phyloP scores from a whole-genome alignment of 2,329 filamentous ascomycete species.

The Colletotrichum abscissum region DNA sequence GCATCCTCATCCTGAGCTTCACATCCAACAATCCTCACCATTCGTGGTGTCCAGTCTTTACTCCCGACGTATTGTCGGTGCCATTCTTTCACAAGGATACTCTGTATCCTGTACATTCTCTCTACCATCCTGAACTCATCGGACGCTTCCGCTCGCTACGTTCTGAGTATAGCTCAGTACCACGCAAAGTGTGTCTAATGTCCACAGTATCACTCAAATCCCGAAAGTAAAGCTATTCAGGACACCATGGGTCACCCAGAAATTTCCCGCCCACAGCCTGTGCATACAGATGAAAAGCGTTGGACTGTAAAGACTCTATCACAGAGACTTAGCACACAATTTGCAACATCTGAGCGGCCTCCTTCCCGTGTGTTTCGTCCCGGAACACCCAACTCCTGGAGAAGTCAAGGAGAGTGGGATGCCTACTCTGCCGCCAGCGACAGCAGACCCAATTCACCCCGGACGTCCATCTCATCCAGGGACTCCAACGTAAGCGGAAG shows the following conservation, averaged over 20 bases:
- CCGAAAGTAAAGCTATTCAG: neutral
- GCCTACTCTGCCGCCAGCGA: slow-evolving; percentile 11
- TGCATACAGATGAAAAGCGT: slow-evolving; percentile 5
- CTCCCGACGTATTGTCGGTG: slow-evolving; percentile 6
- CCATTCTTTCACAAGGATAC: slow-evolving; percentile 6
- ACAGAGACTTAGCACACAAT: neutral
- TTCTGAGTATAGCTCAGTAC: no score
- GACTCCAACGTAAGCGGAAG: neutral
- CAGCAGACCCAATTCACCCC: neutral
- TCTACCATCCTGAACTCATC: neutral
- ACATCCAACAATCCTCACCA: neutral
- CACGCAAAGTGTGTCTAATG: no score
- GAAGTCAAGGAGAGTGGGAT: slow-evolving; percentile 21
- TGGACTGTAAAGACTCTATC: neutral
- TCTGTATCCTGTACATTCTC: neutral
- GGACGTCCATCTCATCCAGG: neutral
- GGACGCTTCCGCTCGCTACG: no score
- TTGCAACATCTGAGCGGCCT: neutral
- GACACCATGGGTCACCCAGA: neutral
- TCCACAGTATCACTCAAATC: no score
- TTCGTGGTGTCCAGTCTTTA: slow-evolving; percentile 1
- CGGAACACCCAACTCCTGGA: slow-evolving; percentile 11
- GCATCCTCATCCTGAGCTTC: neutral
- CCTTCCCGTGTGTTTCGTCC: neutral
- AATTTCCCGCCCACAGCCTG: slow-evolving; percentile 1